These are phyloP conservation scores for Leptosphaerulina australis DNA, from an alignment of 2,329 filamentous ascomycete genomes.

Conservation along the genomic window DNA sequence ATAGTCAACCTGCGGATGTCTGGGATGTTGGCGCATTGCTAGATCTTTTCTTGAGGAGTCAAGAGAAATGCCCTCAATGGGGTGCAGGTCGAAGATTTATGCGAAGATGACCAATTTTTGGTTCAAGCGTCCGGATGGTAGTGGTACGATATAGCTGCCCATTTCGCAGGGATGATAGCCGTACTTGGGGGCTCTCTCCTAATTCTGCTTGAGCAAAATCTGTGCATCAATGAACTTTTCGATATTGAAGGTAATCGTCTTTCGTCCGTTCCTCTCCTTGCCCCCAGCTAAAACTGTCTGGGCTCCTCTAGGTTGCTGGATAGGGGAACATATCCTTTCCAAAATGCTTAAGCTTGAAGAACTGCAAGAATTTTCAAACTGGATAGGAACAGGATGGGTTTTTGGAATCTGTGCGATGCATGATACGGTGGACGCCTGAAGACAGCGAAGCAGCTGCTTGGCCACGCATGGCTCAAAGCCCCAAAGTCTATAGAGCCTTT, in stretches of 20 bases:
- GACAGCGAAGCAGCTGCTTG: constrained; percentile 26
- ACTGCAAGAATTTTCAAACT: constrained; percentile 25
- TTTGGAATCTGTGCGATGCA: constrained; percentile 41
- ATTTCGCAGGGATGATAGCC: constrained; percentile 38
- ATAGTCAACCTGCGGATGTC: constrained; percentile 48
- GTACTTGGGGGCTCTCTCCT: constrained; percentile 27
- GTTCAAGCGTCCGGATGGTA: constrained; percentile 25
- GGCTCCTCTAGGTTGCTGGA: constrained; percentile 25
- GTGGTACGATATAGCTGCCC: constrained; percentile 31
- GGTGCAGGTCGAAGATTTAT: constrained; percentile 47
- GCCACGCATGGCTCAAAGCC: constrained; percentile 21
- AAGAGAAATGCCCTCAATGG: background rate
- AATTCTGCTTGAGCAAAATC: constrained; percentile 20
- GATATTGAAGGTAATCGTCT: constrained; percentile 20
- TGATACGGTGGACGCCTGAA: constrained; percentile 48
- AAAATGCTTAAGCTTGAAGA: constrained; percentile 15
- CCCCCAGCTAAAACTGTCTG: background rate
- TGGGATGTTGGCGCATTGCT: constrained; percentile 50
- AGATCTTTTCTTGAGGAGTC: constrained; percentile 20
- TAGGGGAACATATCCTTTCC: constrained; percentile 18
- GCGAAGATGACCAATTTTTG: constrained; percentile 45
- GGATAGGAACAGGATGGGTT: constrained; percentile 36
- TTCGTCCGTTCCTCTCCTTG: constrained; percentile 1
- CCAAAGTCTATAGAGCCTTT: background rate
- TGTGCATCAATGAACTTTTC: constrained; percentile 24